phyloP scores from a whole-genome alignment of 345 rosid genomes.

The Rhodomyrtus tomentosa region DNA sequence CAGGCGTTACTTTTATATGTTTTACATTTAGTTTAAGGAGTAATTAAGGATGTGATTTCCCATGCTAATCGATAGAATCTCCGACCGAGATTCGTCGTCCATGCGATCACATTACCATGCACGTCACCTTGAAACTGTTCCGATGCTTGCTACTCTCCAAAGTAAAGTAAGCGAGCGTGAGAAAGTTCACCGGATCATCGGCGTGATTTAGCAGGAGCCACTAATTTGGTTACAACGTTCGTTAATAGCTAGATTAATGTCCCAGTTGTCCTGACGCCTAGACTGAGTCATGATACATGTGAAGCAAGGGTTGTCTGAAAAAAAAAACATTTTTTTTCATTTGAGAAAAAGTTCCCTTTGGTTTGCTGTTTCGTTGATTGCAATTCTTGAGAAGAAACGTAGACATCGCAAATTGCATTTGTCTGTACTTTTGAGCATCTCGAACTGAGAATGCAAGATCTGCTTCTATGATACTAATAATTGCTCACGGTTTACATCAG shows the following conservation, averaged over 20 bases:
- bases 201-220: too few relatives aligned
- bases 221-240: too few relatives aligned
- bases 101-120: neutral
- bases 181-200: too few relatives aligned
- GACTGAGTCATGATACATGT: too few relatives aligned
- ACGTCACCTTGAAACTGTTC: rapidly evolving
- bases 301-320: neutral
- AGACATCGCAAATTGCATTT: neutral
- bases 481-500: neutral
- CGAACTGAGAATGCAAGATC: neutral
- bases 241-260: too few relatives aligned
- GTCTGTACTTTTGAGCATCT: neutral
- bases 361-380: neutral
- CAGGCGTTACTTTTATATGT: neutral
- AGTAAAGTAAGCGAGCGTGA: neutral
- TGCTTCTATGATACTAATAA: neutral
- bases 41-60: neutral
- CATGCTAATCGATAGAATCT: neutral
- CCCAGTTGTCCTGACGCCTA: too few relatives aligned
- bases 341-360: neutral
- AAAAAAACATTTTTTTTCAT: neutral
- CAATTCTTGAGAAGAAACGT: neutral
- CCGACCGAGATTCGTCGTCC: neutral
- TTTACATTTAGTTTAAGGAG: neutral
- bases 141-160: neutral